Evolutionary conservation across 257 asterid species (phyloP).

Genomic region (Lantana camara): DNA sequence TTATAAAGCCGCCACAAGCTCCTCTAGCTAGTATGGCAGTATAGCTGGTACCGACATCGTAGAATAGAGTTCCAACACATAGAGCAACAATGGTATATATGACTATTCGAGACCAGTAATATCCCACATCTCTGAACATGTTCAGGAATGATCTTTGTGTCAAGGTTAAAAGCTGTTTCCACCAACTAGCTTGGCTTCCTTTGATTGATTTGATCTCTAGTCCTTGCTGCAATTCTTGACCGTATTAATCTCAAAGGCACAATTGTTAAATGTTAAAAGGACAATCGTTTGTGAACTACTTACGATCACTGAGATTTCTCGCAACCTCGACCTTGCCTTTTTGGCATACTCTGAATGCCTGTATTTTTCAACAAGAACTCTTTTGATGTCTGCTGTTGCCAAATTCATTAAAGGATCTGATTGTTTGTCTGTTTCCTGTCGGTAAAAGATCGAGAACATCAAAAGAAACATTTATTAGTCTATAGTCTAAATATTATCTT

Average conservation of each 20-base stretch:
- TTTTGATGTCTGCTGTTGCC: conserved; percentile 74
- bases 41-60: conserved; percentile 85
- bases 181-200: conserved; percentile 93
- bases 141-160: conserved; percentile 75
- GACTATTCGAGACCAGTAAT: conserved; percentile 83
- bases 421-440: conserved; percentile 50
- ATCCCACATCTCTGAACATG: conserved; percentile 83
- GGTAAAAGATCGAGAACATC: background rate
- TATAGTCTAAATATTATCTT: background rate
- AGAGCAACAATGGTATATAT: conserved; percentile 69
- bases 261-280: background rate
- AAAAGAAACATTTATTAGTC: background rate
- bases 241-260: background rate
- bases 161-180: conserved; percentile 72
- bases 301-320: conserved; percentile 54
- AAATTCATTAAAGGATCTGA: conserved; percentile 64
- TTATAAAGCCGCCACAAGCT: conserved; percentile 90
- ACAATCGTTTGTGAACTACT: conserved; percentile 22
- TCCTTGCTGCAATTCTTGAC: conserved; percentile 56
- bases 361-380: conserved; percentile 61
- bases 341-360: conserved; percentile 55
- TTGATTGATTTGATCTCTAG: conserved; percentile 51
- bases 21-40: conserved; percentile 88
- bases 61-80: conserved; percentile 85
- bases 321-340: conserved; percentile 49